These are phyloP conservation scores for Umbellularia californica DNA, from an alignment of 164 flowering plant genomes.

Conservation along the genomic window DNA sequence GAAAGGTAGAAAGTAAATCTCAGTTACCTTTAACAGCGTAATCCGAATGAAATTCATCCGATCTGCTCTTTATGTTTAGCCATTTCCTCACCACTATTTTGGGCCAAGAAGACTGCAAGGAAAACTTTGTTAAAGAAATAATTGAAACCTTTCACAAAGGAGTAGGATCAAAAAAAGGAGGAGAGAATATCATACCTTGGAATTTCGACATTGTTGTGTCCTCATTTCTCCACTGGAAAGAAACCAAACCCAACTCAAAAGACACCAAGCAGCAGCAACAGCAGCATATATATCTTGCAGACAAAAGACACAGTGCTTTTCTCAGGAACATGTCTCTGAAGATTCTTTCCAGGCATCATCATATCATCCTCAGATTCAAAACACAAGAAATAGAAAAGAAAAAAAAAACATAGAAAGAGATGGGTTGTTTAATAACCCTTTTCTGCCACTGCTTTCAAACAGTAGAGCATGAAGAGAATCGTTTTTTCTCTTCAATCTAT, in stretches of 20 bases:
- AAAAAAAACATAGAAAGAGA: neutral
- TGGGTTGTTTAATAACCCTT: neutral
- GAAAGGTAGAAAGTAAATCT: neutral
- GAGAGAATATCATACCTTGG: slow-evolving; percentile 28
- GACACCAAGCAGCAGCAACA: neutral
- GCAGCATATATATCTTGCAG: slow-evolving; percentile 8
- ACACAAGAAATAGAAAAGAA: neutral
- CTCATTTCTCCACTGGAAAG: slow-evolving; percentile 30
- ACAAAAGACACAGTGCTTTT: slow-evolving; percentile 1
- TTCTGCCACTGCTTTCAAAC: neutral
- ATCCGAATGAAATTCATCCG: slow-evolving; percentile 60
- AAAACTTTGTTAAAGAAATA: neutral
- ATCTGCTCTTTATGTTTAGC: slow-evolving; percentile 55
- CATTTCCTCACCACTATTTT: slow-evolving; percentile 55
- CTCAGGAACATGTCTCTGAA: neutral
- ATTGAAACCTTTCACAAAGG: neutral
- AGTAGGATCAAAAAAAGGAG: neutral
- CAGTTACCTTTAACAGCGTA: slow-evolving; percentile 26
- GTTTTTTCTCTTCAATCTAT: neutral
- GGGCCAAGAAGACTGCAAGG: slow-evolving; percentile 61
- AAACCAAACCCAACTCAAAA: neutral
- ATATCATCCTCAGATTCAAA: neutral
- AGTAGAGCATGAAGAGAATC: slow-evolving; percentile 18
- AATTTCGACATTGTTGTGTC: slow-evolving; percentile 19
- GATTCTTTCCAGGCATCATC: neutral